phyloP scores from a whole-genome alignment of 176 grass and related monocot species.

The Rhynchospora breviuscula region DNA sequence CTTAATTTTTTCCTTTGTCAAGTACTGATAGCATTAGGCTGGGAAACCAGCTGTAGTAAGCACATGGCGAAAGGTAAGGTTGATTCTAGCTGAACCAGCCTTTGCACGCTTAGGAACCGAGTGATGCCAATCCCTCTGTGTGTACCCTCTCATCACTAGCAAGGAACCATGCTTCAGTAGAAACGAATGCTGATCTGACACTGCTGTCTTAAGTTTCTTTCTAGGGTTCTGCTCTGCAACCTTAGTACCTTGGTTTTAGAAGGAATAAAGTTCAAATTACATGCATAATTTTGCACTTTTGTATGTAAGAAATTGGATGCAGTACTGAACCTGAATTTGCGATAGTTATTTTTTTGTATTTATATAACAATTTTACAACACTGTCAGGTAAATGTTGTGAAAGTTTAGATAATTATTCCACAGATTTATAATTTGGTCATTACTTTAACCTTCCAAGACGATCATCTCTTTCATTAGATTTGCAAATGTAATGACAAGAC shows the following conservation, averaged over 20 bases:
- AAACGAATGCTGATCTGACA: conserved; percentile 35
- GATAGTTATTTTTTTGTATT: background rate
- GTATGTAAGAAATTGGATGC: background rate
- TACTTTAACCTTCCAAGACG: background rate
- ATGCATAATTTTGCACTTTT: background rate
- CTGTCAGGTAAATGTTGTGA: background rate
- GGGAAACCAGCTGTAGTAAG: conserved; percentile 14
- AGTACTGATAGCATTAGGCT: background rate
- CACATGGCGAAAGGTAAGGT: conserved; percentile 69
- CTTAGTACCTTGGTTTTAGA: conserved; percentile 4
- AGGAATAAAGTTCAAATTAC: background rate
- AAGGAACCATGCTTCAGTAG: conserved; percentile 74
- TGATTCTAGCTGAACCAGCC: conserved; percentile 56
- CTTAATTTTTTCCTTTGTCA: background rate
- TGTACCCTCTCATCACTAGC: conserved; percentile 77
- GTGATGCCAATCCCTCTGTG: conserved; percentile 81
- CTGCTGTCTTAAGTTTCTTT: conserved; percentile 39
- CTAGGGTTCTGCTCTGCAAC: conserved; percentile 17
- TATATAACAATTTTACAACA: background rate
- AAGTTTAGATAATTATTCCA: background rate
- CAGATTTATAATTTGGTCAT: background rate
- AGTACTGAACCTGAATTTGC: background rate
- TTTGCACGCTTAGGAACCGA: conserved; percentile 66
- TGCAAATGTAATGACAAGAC: background rate
- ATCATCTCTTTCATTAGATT: background rate